A percentile compares a stretch with the other conserved stretches of the same genome.
Evolutionary conservation across 1,284 basidiomycete genomes (phyloP).

Genomic region (Papiliotrema terrestris): DNA sequence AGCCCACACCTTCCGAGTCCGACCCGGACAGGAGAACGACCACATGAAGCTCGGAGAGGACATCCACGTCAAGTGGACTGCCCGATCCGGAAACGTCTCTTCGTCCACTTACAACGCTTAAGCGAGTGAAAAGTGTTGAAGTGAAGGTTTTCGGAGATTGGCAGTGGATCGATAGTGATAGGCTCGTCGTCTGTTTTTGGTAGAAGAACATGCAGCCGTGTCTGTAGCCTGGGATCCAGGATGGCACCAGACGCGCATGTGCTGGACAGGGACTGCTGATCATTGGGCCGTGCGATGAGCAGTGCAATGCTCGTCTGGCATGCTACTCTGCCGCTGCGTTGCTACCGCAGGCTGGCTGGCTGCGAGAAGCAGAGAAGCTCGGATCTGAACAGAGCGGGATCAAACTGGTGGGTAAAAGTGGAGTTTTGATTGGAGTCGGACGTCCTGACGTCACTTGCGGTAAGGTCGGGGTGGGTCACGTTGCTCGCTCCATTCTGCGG

Average conservation of each 20-base stretch:
- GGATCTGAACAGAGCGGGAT: no score
- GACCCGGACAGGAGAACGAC: constrained; percentile 81
- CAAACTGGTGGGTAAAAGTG: no score
- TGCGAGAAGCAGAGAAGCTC: no score
- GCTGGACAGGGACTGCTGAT: no score
- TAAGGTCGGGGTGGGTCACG: no score
- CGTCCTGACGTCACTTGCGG: no score
- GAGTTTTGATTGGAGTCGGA: no score
- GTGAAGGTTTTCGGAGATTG: neutral
- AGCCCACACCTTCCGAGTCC: constrained; percentile 91
- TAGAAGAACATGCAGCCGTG: no score
- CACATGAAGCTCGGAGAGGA: constrained; percentile 76
- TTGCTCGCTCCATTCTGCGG: no score
- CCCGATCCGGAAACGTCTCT: constrained; percentile 58
- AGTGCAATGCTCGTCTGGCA: neutral
- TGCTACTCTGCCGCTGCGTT: neutral
- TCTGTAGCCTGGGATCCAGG: no score
- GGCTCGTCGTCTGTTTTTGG: neutral
- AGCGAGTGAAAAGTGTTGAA: constrained; percentile 23
- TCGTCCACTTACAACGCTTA: constrained; percentile 88
- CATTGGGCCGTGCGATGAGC: no score
- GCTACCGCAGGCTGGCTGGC: neutral
- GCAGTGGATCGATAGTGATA: neutral
- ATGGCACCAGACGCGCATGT: no score
- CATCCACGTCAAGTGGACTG: constrained; percentile 65